phyloP scores from a whole-genome alignment of 164 flowering plant species.

The Macadamia tetraphylla region DNA sequence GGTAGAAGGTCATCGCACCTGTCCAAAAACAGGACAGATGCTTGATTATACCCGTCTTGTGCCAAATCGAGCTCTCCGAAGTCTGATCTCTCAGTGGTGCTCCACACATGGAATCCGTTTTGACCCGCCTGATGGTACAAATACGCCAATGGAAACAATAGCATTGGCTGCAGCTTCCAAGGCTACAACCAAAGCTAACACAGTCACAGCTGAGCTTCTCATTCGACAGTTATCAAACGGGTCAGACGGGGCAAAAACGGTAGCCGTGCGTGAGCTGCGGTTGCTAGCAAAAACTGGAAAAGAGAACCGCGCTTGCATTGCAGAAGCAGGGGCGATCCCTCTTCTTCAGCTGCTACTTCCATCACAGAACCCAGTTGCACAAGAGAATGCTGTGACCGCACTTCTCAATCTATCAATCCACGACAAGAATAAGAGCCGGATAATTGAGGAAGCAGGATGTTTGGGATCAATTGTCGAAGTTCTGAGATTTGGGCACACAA shows the following conservation, averaged over 20 bases:
- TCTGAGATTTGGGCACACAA: conserved; percentile 57
- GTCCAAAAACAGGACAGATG: conserved; percentile 90
- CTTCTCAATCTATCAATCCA: conserved; percentile 81
- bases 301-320: conserved; percentile 83
- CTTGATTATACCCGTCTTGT: conserved; percentile 55
- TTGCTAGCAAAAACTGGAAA: conserved; percentile 76
- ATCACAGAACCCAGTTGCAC: conserved; percentile 57
- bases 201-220: conserved; percentile 66
- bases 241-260: conserved; percentile 43
- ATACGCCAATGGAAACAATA: conserved; percentile 32
- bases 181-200: conserved; percentile 76
- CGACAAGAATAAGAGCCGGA: conserved; percentile 72
- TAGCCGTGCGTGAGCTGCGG: conserved; percentile 80
- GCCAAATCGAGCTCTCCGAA: conserved; percentile 75
- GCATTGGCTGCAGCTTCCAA: conserved; percentile 36
- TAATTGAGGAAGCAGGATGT: conserved; percentile 80
- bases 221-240: conserved; percentile 57
- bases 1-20: conserved; percentile 78
- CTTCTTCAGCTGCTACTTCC: conserved; percentile 50
- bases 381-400: conserved; percentile 93
- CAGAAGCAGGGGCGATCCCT: conserved; percentile 92
- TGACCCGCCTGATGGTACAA: conserved; percentile 47
- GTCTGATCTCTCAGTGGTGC: conserved; percentile 82
- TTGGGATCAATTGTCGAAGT: conserved; percentile 64
- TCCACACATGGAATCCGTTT: conserved; percentile 48